phyloP scores from a whole-genome alignment of 345 rosid species.

The Clausena lansium region DNA sequence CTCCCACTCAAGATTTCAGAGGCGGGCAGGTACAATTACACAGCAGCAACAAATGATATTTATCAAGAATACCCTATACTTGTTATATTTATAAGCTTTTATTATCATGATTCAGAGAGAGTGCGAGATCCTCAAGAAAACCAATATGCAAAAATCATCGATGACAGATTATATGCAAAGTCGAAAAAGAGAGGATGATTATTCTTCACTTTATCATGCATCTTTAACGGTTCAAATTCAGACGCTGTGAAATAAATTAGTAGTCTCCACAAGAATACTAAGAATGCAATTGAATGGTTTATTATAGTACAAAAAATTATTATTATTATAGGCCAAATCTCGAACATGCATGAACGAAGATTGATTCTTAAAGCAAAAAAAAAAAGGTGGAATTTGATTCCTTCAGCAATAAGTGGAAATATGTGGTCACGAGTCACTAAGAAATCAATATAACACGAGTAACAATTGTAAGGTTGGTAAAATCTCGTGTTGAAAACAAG shows the following conservation, averaged over 20 bases:
- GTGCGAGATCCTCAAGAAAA: background rate
- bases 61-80: background rate
- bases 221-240: background rate
- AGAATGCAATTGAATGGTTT: background rate
- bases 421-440: no score
- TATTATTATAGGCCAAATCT: background rate
- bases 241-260: background rate
- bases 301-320: background rate
- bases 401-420: background rate
- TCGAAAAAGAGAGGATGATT: background rate
- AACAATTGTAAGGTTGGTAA: no score
- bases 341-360: background rate
- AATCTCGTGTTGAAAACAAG: no score
- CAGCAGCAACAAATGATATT: background rate
- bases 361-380: background rate
- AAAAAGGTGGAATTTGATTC: conserved; percentile 3
- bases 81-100: background rate
- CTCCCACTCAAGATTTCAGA: background rate
- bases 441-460: background rate
- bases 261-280: background rate
- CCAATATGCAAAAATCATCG: background rate
- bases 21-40: background rate
- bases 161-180: no score
- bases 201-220: background rate
- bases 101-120: background rate